Conservation (phyloP, 1,139 yeast species). For the Protomyces gravidus region DNA sequence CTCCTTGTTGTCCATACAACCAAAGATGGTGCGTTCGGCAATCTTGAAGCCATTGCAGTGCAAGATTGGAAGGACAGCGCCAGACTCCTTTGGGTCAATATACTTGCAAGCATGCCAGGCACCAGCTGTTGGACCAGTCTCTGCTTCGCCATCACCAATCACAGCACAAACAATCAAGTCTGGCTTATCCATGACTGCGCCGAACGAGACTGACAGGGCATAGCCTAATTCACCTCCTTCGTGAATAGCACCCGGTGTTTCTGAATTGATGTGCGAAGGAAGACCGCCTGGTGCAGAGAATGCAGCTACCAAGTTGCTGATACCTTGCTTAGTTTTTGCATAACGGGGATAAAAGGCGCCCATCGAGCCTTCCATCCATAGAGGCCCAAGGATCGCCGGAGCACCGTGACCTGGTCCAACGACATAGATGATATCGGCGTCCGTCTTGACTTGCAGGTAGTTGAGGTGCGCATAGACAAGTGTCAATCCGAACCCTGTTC, state of each 20-base stretch:
- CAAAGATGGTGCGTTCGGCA: conserved; percentile 35
- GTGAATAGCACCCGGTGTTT: conserved; percentile 35
- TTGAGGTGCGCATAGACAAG: conserved; percentile 34
- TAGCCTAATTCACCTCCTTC: conserved; percentile 36
- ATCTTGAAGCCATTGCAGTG: conserved; percentile 36
- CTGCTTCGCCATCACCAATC: conserved; percentile 36
- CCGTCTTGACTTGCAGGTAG: conserved; percentile 32
- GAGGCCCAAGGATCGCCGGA: conserved; percentile 35
- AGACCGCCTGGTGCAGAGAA: conserved; percentile 36
- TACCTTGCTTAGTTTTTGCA: conserved; percentile 31
- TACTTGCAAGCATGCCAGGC: conserved; percentile 36
- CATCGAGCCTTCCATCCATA: conserved; percentile 35
- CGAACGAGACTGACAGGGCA: conserved; percentile 35
- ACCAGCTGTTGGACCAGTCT: conserved; percentile 35
- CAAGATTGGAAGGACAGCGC: conserved; percentile 35
- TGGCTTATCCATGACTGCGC: conserved; percentile 35
- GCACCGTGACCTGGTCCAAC: conserved; percentile 36
- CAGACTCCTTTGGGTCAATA: conserved; percentile 35
- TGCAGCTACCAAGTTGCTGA: conserved; percentile 30
- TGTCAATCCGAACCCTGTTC: conserved; percentile 32
- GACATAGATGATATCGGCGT: conserved; percentile 33
- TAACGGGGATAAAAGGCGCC: conserved; percentile 32
- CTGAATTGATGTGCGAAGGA: conserved; percentile 35
- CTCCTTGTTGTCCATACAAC: conserved; percentile 35
- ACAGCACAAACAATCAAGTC: conserved; percentile 33